Base-by-base conservation (phyloP, 345 rosid genomes). In the Eucalyptus urophylla region DNA sequence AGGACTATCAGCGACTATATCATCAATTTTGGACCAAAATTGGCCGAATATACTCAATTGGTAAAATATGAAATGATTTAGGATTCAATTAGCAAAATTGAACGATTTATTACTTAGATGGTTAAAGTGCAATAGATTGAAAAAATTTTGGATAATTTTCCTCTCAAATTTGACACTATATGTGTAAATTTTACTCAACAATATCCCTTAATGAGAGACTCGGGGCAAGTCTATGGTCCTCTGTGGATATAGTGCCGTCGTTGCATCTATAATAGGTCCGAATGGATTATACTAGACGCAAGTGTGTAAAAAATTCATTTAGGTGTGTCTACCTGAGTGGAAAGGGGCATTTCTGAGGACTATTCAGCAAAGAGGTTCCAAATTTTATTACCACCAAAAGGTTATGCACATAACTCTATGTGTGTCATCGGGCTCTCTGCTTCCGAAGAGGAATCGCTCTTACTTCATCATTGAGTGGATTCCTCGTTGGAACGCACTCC, bases 1-100 rank as follows among this genome's bases (percentile, higher is more conserved):
- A 56, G 13, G 27, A 56, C 1, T 3, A 0, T 24, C 1, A 9
- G 6, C 0, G 6, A 22, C 1, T 24, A 24, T 24, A 13, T 56
- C 13, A 56, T 24, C 29, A 56, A 56, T 56, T 24, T 56, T 10
- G 12, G 3, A 56, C 1, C 62, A 10, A 56, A 56, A 24, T 56
- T 56, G 29, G 1, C 6, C 1, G 3, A 56, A 56, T 24, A 24
- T 56, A 56, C 14, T 56, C 13, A 56, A 24, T 24, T 56, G 62
- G 27, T 24, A 56, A 56, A 56, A 56, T 24, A 56, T 24, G 1
- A 22, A 22, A 22, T 24, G 29, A 56, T 24, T 56, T 56, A 56
- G 13, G 13, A 56, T 56, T 56, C 14, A 9, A 9, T 56, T 56
- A 2, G 3, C 6, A 56, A 56, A 56, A 56, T 24, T 24, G 27